Evolutionary conservation across 2,329 filamentous ascomycete genomes (phyloP), one percentile per base, ranked within the genome.

Genomic region (Huntiella moniliformis): DNA sequence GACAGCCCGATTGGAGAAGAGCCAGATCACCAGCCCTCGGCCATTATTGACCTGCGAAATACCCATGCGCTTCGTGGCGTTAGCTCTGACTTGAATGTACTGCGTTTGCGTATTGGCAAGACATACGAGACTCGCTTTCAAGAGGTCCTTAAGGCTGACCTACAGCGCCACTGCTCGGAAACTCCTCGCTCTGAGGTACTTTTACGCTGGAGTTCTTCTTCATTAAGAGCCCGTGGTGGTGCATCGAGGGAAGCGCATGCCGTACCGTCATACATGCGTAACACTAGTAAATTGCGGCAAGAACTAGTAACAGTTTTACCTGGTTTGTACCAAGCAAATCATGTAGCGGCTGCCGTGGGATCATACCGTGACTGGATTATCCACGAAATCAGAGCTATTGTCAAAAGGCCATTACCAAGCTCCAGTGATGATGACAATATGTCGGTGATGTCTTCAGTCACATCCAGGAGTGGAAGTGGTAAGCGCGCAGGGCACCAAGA

Each of bases 391-490:
- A 82, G 88, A 54, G 77, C 74, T 32, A 67, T 96, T 42, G 88
- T 98, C 42, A 74, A 86, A 45, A 75, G 77, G 48, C 82, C 88
- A 17, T 68, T 98, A 35, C 91, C 91, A 1, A 94, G 86, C 56
- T 93, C 88, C 8, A 91, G 77, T 54, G 91, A 98, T 50, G 88
- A 96, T 53, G 91, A 98, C 57, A 83, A 80, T 51, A 84, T 91
- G 58, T 93, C 86, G 0, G 80, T 88, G 65, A 78, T 88, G 62
- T 87, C 87, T 1, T 71, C 78, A 1, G 92, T 87, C 3, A 95
- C 88, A 1, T 82, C 75, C 13, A 16, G 35, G 8, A 32, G 17
- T 5, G 28, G 35, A 5, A 40, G 47, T 33, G 36, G 47, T 12
- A 39, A 43, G 35, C 42, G 42, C 17, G 33, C 41, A 18, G 42